phyloP scores from a whole-genome alignment of 306 rosid genomes.

The Vigna mungo region DNA sequence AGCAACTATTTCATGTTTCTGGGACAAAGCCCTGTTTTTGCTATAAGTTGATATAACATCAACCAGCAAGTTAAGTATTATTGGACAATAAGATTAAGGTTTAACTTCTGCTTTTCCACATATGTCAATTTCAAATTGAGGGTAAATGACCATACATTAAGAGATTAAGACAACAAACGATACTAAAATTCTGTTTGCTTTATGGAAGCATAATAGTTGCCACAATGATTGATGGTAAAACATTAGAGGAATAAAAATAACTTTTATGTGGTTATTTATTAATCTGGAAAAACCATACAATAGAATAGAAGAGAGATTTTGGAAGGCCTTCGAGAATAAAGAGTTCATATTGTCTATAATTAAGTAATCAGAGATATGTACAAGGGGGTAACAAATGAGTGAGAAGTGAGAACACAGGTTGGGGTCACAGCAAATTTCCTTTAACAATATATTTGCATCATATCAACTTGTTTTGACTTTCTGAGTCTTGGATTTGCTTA shows the following conservation, averaged over 20 bases:
- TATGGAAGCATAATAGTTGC: background rate
- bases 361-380: background rate
- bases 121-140: conserved; percentile 29
- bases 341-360: background rate
- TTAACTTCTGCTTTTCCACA: background rate
- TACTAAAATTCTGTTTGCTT: background rate
- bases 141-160: background rate
- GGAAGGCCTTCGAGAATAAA: background rate
- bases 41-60: background rate
- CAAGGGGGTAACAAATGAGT: background rate
- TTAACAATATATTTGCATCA: background rate
- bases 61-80: conserved; percentile 14
- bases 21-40: conserved; percentile 1
- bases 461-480: background rate
- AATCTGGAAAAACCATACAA: background rate
- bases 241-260: background rate
- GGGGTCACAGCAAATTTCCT: background rate
- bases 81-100: background rate
- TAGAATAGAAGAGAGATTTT: background rate
- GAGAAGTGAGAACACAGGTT: background rate
- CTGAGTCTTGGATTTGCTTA: background rate
- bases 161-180: background rate
- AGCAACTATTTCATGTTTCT: conserved; percentile 20
- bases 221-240: background rate
- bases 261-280: background rate